A percentile compares a stretch with the other conserved stretches of the same genome.
phyloP scores from a whole-genome alignment of 768 basidiomycete species.

The Mycena indigotica region DNA sequence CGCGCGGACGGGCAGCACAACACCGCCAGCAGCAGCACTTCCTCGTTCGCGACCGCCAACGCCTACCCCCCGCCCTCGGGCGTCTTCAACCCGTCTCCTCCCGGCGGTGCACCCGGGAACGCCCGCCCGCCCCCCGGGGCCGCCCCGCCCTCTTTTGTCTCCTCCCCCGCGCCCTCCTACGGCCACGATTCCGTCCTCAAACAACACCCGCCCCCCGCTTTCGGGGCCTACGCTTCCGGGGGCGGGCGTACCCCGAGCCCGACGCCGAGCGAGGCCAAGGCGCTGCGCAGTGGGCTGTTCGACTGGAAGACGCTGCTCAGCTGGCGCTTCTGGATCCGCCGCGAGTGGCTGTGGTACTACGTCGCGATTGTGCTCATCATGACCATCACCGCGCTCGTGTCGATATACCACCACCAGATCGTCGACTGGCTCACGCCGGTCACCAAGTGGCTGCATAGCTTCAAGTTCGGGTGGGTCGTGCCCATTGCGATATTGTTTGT shows the following conservation, averaged over 20 bases:
- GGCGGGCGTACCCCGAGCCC: constrained; percentile 70
- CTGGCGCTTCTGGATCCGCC: constrained; percentile 56
- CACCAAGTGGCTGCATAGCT: constrained; percentile 65
- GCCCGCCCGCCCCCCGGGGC: background rate
- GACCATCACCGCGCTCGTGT: constrained; percentile 53
- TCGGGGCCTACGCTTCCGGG: too few relatives aligned
- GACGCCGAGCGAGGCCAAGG: constrained; percentile 59
- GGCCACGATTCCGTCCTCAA: background rate
- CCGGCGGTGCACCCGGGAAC: constrained; percentile 9
- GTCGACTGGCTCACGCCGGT: constrained; percentile 68
- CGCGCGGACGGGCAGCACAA: background rate
- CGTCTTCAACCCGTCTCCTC: background rate
- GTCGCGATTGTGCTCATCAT: constrained; percentile 49
- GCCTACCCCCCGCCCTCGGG: constrained; percentile 10
- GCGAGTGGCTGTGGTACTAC: constrained; percentile 62
- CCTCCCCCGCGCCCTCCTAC: background rate
- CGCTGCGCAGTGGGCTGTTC: constrained; percentile 45
- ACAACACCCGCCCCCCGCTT: constrained; percentile 13
- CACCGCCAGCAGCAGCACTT: background rate
- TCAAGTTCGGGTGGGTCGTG: constrained; percentile 68
- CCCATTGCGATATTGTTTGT: constrained; percentile 82
- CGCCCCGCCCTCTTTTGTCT: background rate
- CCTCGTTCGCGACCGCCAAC: background rate
- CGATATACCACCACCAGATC: constrained; percentile 71
- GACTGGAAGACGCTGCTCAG: constrained; percentile 46